Percentiles rank a stretch among this genome's conserved stretches.
These are phyloP conservation scores for Neonothopanus nambi DNA, from an alignment of 1,284 basidiomycete species.

Conservation along the genomic window DNA sequence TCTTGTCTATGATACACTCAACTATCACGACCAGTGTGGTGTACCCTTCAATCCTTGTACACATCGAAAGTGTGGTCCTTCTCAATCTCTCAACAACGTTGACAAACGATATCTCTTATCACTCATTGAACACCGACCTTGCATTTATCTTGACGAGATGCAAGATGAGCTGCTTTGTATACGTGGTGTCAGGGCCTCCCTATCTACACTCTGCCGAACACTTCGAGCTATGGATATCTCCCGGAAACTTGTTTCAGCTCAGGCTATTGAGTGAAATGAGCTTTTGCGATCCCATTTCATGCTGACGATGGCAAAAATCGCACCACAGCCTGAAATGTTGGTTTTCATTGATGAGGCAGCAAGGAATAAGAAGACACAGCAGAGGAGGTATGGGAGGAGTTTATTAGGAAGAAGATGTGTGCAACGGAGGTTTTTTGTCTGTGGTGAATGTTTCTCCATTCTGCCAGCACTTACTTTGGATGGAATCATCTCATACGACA, in stretches of 20 bases:
- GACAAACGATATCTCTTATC: not conserved
- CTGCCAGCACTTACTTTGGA: constrained; percentile 28
- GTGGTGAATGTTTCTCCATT: constrained; percentile 30
- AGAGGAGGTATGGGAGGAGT: constrained; percentile 21
- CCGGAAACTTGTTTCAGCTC: constrained; percentile 20
- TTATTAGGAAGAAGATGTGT: constrained; percentile 23
- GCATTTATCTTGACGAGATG: constrained; percentile 21
- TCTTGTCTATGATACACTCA: not conserved
- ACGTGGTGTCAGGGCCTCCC: constrained; percentile 15
- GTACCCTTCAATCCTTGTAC: not conserved
- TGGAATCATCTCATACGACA: constrained; percentile 10
- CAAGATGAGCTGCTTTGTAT: constrained; percentile 16
- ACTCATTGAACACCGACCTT: constrained; percentile 11
- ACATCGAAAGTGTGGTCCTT: not conserved
- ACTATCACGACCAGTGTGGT: too few species aligned
- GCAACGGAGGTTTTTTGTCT: constrained; percentile 23
- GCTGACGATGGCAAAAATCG: constrained; percentile 18
- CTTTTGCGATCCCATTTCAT: constrained; percentile 19
- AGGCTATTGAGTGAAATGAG: constrained; percentile 25
- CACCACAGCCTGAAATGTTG: constrained; percentile 19
- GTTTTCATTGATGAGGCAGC: constrained; percentile 24
- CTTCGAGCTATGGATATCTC: constrained; percentile 19
- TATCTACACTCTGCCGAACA: constrained; percentile 18
- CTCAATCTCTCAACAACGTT: not conserved
- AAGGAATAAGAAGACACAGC: constrained; percentile 17